Evolutionary conservation across 805 yeast genomes (phyloP).

Genomic region (Kuraishia ogatae): DNA sequence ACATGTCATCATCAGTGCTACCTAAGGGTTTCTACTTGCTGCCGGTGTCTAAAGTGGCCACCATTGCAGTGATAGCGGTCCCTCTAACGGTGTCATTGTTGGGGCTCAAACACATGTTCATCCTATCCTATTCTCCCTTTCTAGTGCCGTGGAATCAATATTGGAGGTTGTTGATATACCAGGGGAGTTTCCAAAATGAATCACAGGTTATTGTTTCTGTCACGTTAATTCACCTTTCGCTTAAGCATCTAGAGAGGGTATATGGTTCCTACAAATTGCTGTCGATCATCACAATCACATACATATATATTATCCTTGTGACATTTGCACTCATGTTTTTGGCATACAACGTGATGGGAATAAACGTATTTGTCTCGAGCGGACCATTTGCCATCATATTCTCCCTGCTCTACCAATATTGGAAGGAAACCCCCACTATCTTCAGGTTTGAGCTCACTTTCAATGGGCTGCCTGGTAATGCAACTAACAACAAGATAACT

Average conservation of each 20-base stretch:
- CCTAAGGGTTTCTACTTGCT: constrained; percentile 22
- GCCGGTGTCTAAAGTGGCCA: constrained; percentile 32
- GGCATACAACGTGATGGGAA: constrained; percentile 19
- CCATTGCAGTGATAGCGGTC: constrained; percentile 23
- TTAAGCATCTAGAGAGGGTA: constrained; percentile 47
- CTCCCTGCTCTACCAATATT: constrained; percentile 29
- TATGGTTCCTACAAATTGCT: constrained; percentile 48
- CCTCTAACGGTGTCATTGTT: constrained; percentile 35
- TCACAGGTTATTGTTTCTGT: constrained; percentile 42
- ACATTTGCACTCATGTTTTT: constrained; percentile 25
- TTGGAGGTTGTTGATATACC: constrained; percentile 44
- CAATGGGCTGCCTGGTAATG: constrained; percentile 19
- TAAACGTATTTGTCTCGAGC: constrained; percentile 32
- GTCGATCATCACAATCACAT: constrained; percentile 33
- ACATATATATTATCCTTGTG: constrained; percentile 36
- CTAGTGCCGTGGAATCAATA: constrained; percentile 46
- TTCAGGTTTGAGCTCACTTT: constrained; percentile 28
- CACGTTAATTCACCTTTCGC: constrained; percentile 38
- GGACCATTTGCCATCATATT: constrained; percentile 34
- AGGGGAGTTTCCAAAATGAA: constrained; percentile 47
- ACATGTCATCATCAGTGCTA: constrained; percentile 16
- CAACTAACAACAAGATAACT: constrained; percentile 13
- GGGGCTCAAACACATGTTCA: constrained; percentile 33
- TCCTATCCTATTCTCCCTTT: constrained; percentile 42
- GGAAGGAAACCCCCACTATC: constrained; percentile 29